A percentile compares a stretch with the other conserved stretches of the same genome.
These are phyloP conservation scores for Taphrina deformans DNA, from an alignment of 1,139 yeast genomes.

Conservation along the genomic window DNA sequence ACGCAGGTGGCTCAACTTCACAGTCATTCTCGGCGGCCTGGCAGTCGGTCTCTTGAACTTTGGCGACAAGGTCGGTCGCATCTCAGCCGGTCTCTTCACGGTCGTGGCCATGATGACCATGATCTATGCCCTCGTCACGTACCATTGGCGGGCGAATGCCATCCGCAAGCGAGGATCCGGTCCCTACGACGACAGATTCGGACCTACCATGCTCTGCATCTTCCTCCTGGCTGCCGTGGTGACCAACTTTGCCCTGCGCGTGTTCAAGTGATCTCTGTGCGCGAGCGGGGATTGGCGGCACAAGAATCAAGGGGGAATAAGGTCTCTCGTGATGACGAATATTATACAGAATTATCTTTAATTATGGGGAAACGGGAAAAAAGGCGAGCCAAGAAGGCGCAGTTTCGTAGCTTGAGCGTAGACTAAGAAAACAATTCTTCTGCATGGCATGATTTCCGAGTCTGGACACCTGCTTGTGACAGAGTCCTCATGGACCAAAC, in stretches of 20 bases:
- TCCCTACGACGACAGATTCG: slow-evolving; percentile 96
- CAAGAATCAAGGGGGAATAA: too few relatives aligned
- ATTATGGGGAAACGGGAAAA: background rate
- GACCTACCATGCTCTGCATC: slow-evolving; percentile 97
- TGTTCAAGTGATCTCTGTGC: slow-evolving; percentile 29
- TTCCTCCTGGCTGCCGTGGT: slow-evolving; percentile 58
- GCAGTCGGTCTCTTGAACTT: slow-evolving; percentile 94
- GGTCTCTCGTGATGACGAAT: background rate
- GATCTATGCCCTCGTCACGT: slow-evolving; percentile 91
- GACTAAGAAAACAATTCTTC: background rate
- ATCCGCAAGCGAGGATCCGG: slow-evolving; percentile 96
- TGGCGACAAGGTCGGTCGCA: slow-evolving; percentile 90
- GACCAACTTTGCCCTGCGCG: slow-evolving; percentile 44
- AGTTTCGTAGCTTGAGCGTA: background rate
- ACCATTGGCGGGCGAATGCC: slow-evolving; percentile 99
- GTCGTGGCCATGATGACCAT: slow-evolving; percentile 92
- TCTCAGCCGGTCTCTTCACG: slow-evolving; percentile 92
- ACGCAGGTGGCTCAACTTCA: slow-evolving; percentile 97
- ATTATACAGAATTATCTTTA: background rate
- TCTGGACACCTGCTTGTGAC: background rate
- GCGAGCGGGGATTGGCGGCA: too few relatives aligned
- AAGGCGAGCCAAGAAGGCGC: too few relatives aligned
- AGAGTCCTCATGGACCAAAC: background rate
- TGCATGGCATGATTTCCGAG: too few relatives aligned
- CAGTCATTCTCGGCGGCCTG: slow-evolving; percentile 92